Evolutionary conservation across 495 filamentous ascomycete genomes (phyloP), one percentile per base, ranked within the genome.

Genomic region (Staphylotrichum tortipilum): DNA sequence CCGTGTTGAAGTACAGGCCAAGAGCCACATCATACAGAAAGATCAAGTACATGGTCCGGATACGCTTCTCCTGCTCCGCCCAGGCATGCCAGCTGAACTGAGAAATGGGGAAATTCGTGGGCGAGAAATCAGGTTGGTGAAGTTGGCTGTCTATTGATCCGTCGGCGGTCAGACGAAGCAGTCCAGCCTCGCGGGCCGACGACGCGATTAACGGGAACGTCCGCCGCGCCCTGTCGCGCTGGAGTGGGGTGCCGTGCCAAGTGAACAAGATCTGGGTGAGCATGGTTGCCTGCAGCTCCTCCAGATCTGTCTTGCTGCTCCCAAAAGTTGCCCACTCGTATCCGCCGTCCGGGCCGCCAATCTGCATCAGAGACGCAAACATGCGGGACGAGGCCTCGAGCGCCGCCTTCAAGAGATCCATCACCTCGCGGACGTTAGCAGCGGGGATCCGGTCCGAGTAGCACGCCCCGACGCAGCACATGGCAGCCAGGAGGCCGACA

Each of bases 51-150:
- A 84, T 73, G n/a, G 77, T 57, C 23, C 83, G 71, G 12, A 75
- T 76, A 35, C 80, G 73, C 57, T 78, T 79, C 61, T 85, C 83
- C 50, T 86, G 83, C 55, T 82, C 79, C 22, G 83, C 65, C 83
- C 83, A 86, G 14, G 67, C 55, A 17, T 44, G 46, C 83, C 83
- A 86, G 52, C 78, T 65, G 51, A 79, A 84, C 28, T 55, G 59
- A 4, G 64, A 56, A 15, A 59, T 41, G 28, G 63, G 63, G 15
- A 69, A 55, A 9, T 60, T 58, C 23, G 72, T 63, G 3, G 56
- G 40, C 7, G 58, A 44, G 5, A 74, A 67, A 50, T 68, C 62
- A 10, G 65, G 59, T 42, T 75, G 72, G 46, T 78, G 73, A 14
- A 74, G 56, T n/a, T 66, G 60, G 44, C 72, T 75, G 58, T 59